A percentile compares a stretch with the other conserved stretches of the same genome.
phyloP scores from a whole-genome alignment of 352 stramenopile genomes.

The Peronospora tabacina region DNA sequence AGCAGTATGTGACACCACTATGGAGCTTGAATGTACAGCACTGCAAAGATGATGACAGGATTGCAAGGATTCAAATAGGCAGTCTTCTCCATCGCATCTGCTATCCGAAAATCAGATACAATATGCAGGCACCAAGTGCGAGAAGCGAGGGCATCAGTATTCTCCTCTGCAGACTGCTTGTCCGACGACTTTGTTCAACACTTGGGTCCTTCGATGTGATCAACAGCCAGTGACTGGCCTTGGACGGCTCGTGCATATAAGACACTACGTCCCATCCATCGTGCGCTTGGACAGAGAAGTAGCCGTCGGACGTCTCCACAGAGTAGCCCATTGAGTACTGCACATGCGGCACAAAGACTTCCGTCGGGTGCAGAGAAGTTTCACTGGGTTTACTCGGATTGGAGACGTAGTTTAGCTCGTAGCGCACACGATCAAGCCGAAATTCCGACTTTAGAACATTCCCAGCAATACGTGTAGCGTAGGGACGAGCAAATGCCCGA shows the following conservation, averaged over 20 bases:
- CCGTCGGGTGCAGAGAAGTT: slow-evolving; percentile 25
- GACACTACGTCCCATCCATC: slow-evolving; percentile 57
- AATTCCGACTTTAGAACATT: slow-evolving; percentile 56
- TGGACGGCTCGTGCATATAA: slow-evolving; percentile 45
- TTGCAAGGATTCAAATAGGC: background rate
- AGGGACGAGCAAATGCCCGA: slow-evolving; percentile 57
- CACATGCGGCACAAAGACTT: slow-evolving; percentile 69
- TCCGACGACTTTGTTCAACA: slow-evolving; percentile 25
- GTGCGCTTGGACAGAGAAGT: slow-evolving; percentile 35
- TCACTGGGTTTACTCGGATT: slow-evolving; percentile 30
- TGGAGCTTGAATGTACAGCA: slow-evolving; percentile 27
- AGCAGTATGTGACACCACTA: too few relatives aligned
- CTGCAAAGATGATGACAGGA: too few relatives aligned
- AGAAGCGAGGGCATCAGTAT: slow-evolving; percentile 15
- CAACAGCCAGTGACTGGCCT: slow-evolving; percentile 33
- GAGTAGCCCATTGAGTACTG: slow-evolving; percentile 66
- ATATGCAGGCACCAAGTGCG: slow-evolving; percentile 18
- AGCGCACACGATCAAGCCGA: slow-evolving; percentile 37
- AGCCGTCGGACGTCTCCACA: slow-evolving; percentile 50
- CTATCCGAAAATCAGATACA: slow-evolving; percentile 28
- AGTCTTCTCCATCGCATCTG: background rate
- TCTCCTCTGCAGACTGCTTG: slow-evolving; percentile 16
- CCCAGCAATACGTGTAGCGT: slow-evolving; percentile 59
- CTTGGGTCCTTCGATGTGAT: slow-evolving; percentile 39
- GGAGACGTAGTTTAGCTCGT: slow-evolving; percentile 49